phyloP scores from a whole-genome alignment of 768 basidiomycete genomes.

The Trametes coccinea region DNA sequence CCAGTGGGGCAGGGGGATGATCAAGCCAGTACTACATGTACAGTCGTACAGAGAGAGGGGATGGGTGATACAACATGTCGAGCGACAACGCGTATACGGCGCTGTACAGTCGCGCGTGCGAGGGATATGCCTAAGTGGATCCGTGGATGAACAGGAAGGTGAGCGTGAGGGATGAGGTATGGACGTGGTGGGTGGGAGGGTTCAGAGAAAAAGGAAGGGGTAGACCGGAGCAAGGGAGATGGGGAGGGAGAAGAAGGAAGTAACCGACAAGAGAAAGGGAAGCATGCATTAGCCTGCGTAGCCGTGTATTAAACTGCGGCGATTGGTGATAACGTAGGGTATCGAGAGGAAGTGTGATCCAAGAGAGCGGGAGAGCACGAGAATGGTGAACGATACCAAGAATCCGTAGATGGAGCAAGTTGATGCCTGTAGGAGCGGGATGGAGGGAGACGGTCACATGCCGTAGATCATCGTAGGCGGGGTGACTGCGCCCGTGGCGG shows the following conservation, averaged over 20 bases:
- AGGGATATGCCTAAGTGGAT: not conserved
- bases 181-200: not conserved
- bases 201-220: no score
- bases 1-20: not conserved
- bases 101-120: not conserved
- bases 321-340: not conserved
- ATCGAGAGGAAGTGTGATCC: not conserved
- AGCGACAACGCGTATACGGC: not conserved
- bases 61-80: not conserved
- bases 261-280: not conserved
- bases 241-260: not conserved
- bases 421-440: not conserved
- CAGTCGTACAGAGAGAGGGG: not conserved
- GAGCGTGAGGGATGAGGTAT: not conserved
- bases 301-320: not conserved
- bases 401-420: not conserved
- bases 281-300: not conserved
- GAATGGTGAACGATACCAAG: not conserved
- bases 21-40: not conserved
- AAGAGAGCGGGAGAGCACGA: not conserved
- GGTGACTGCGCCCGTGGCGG: not conserved
- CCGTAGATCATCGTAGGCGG: slow-evolving; percentile 3
- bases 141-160: not conserved
- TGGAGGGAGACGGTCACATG: not conserved
- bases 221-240: not conserved